Conservation (phyloP, 2,329 filamentous ascomycete genomes). For the Trichoderma atrobrunneum region DNA sequence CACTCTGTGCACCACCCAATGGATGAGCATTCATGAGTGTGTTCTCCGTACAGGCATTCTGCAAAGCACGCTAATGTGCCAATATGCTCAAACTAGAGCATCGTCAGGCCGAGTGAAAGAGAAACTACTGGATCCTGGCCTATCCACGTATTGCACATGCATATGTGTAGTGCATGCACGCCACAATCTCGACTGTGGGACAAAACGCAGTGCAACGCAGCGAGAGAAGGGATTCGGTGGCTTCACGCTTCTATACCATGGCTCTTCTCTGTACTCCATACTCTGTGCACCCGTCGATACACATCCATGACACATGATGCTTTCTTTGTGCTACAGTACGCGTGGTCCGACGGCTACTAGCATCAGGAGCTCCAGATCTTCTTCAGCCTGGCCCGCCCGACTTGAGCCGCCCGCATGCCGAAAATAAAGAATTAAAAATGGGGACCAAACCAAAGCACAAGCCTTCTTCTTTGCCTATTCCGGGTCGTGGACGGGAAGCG, state of each 20-base stretch:
- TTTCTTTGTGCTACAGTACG: not conserved
- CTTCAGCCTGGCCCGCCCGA: not conserved
- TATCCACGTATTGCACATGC: not conserved
- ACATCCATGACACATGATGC: not conserved
- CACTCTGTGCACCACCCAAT: not conserved
- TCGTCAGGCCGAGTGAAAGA: not conserved
- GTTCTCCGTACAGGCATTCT: not conserved
- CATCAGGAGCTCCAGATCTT: slow-evolving; percentile 6
- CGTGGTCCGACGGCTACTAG: not conserved
- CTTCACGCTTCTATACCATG: not conserved
- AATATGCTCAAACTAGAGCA: not conserved
- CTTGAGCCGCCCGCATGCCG: not conserved
- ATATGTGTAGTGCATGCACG: not conserved
- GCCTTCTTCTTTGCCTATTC: not conserved
- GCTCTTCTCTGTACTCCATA: not conserved
- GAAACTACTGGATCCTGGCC: not conserved
- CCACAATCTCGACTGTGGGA: not conserved
- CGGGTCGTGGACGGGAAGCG: not conserved
- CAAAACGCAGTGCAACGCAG: not conserved
- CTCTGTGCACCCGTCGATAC: not conserved
- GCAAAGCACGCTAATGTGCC: not conserved
- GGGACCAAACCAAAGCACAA: not conserved
- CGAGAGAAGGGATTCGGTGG: not conserved
- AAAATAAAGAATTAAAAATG: not conserved
- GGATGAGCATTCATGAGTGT: not conserved